These are phyloP conservation scores for Sporothrix mexicana DNA, from an alignment of 2,329 filamentous ascomycete species.

Conservation along the genomic window DNA sequence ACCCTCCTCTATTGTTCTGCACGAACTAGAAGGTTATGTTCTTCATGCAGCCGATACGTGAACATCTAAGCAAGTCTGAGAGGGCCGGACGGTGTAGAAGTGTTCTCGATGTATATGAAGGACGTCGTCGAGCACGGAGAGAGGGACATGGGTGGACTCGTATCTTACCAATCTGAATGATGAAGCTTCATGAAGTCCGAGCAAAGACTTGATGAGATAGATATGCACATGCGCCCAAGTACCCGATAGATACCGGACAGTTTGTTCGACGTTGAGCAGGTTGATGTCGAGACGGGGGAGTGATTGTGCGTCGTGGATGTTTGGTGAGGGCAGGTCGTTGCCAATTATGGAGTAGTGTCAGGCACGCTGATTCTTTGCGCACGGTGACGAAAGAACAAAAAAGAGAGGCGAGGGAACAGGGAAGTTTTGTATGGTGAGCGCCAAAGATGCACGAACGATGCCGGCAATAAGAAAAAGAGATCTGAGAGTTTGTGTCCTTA, in stretches of 20 bases:
- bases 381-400: background rate
- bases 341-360: conserved; percentile 9
- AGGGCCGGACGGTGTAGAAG: background rate
- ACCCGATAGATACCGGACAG: background rate
- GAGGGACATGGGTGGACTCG: background rate
- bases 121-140: background rate
- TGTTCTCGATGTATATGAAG: background rate
- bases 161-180: background rate
- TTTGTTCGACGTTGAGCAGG: background rate
- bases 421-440: background rate
- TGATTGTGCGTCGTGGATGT: background rate
- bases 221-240: background rate
- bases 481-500: background rate
- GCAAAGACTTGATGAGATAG: background rate
- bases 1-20: background rate
- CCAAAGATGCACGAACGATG: background rate
- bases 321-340: conserved; percentile 3
- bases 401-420: background rate
- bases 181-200: background rate
- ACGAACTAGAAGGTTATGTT: conserved; percentile 10
- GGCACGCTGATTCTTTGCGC: conserved; percentile 1
- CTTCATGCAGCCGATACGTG: conserved; percentile 17
- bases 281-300: background rate
- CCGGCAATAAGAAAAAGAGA: background rate
- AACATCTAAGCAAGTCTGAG: background rate